Conservation (phyloP, 306 rosid genomes). For the Bauhinia variegata region DNA sequence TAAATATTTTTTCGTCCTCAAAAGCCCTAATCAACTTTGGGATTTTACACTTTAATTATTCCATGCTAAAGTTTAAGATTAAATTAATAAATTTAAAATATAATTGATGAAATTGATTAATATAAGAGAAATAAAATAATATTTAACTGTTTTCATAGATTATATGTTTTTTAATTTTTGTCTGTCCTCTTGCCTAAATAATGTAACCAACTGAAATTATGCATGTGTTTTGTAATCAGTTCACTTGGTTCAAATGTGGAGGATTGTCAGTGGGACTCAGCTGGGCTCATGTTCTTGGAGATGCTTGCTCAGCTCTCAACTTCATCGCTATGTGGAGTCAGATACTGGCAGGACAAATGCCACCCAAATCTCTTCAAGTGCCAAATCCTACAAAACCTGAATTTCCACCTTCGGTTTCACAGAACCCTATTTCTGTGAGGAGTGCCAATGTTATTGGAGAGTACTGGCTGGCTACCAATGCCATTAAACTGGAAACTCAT, state of each 20-base stretch:
- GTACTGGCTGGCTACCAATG: constrained; percentile 44
- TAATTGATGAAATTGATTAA: too few relatives aligned
- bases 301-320: constrained; percentile 63
- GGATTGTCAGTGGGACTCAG: constrained; percentile 72
- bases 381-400: constrained; percentile 17
- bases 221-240: constrained; percentile 38
- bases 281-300: constrained; percentile 91
- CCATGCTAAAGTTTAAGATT: too few relatives aligned
- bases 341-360: constrained; percentile 43
- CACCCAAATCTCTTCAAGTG: constrained; percentile 35
- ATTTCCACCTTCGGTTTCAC: constrained; percentile 7
- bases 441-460: constrained; percentile 47
- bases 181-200: too few relatives aligned
- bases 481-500: constrained; percentile 43
- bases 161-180: too few relatives aligned
- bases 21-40: too few relatives aligned
- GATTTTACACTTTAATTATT: too few relatives aligned
- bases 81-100: too few relatives aligned
- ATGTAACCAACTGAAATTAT: not conserved
- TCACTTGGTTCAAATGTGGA: constrained; percentile 79
- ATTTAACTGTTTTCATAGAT: too few relatives aligned
- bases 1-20: too few relatives aligned
- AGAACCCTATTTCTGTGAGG: constrained; percentile 44
- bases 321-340: constrained; percentile 66
- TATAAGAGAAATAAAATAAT: too few relatives aligned